Base-by-base conservation (phyloP, 257 asterid species). In the Striga asiatica region DNA sequence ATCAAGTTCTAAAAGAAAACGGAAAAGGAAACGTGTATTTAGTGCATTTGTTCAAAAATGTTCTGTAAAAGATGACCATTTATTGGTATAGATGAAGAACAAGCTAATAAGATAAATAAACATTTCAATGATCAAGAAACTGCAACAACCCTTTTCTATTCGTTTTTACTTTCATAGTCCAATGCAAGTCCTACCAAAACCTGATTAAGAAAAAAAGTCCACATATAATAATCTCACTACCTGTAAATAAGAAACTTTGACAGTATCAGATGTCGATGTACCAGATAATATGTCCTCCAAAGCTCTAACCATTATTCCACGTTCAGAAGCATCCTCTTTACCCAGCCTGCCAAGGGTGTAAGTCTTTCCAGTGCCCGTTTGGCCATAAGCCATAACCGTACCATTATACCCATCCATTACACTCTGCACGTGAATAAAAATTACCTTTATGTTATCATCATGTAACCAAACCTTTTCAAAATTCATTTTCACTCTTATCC, bases 351-450 rank as follows among this genome's bases (percentile, higher is more conserved):
- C 95, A 24, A 88, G 84, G 4, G 97, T 84, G 72, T 88, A 82
- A 39, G 97, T 88, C 80, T 88, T 84, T 61, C 97, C 97, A 2
- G 97, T 88, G 50, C 97, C 94, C 10, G 97, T 84, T 81, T 84
- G 97, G 37, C 97, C 97, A 52, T 88, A 88, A 52, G 92, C 84
- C 95, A 88, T 88, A 47, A 84, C 77, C 25, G 97, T 88, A 69
- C 97, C 95, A 64, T 84, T 88, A 73, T 80, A 88, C 49, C 97
- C 97, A 31, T 88, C 84, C 68, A 88, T 64, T 64, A 84, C 95
- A 70, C 97, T 80, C 97, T 88, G 78, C 88, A 73, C 50, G 61
- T 67, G 56, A 39, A 50, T 49, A 58, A 71, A 17, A 64, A 64
- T 28, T 38, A 22, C 41, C 37, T 39, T 29, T 3, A 29, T 1